Evolutionary conservation across 2,329 filamentous ascomycete genomes (phyloP).

Genomic region (Aurifilum marmelostoma): DNA sequence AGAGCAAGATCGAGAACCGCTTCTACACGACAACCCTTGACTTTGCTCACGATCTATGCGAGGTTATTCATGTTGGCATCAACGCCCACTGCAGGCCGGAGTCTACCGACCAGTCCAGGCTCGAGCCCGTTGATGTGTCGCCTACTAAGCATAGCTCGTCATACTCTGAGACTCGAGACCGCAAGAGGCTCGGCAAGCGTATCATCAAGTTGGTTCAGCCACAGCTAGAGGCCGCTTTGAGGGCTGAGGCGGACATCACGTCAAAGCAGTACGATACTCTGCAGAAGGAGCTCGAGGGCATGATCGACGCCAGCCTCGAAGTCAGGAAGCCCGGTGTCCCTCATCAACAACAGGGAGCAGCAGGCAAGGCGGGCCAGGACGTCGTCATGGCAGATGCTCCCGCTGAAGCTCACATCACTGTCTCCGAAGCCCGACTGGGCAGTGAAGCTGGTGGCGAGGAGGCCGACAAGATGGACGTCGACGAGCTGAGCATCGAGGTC

Average conservation of each 20-base stretch:
- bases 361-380: constrained; percentile 47
- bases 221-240: constrained; percentile 73
- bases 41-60: constrained; percentile 61
- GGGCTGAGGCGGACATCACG: constrained; percentile 80
- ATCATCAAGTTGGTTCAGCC: constrained; percentile 85
- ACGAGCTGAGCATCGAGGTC: constrained; percentile 36
- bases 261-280: constrained; percentile 71
- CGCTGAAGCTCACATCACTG: constrained; percentile 51
- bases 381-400: constrained; percentile 57
- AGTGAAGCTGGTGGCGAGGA: constrained; percentile 38
- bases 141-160: constrained; percentile 51
- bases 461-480: constrained; percentile 35
- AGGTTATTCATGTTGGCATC: constrained; percentile 57
- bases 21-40: constrained; percentile 61
- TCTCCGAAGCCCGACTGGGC: constrained; percentile 41
- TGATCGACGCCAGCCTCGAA: constrained; percentile 71
- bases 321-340: constrained; percentile 48
- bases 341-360: constrained; percentile 39
- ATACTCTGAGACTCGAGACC: constrained; percentile 74
- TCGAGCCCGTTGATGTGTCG: constrained; percentile 50
- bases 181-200: constrained; percentile 82
- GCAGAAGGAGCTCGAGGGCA: constrained; percentile 71
- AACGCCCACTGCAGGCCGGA: constrained; percentile 43
- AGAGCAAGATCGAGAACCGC: constrained; percentile 56
- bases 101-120: constrained; percentile 34